Conservation (phyloP, 805 yeast genomes). For the Monosporozyma yasuniensis region DNA sequence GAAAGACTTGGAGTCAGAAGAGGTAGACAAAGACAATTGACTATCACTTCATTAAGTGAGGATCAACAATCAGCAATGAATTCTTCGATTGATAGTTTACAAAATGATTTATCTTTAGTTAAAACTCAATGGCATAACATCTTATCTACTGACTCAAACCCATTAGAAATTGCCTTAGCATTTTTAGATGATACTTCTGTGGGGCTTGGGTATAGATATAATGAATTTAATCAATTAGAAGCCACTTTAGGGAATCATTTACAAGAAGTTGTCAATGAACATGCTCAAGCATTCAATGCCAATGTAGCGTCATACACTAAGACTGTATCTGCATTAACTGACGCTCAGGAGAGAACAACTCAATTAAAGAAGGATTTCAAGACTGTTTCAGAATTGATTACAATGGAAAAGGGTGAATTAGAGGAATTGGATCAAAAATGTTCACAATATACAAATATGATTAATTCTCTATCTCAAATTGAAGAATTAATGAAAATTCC, state of each 20-base stretch:
- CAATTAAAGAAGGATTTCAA: slow-evolving; percentile 42
- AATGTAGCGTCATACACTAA: slow-evolving; percentile 77
- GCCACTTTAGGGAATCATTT: slow-evolving; percentile 48
- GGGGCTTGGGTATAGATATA: slow-evolving; percentile 71
- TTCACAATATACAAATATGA: slow-evolving; percentile 52
- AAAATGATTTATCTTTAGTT: slow-evolving; percentile 26
- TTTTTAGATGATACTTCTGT: slow-evolving; percentile 80
- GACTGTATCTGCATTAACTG: slow-evolving; percentile 52
- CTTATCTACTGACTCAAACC: slow-evolving; percentile 52
- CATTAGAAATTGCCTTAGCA: slow-evolving; percentile 76
- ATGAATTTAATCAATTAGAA: slow-evolving; percentile 57
- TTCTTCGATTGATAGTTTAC: slow-evolving; percentile 22
- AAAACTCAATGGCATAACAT: slow-evolving; percentile 43
- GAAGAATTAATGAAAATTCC: slow-evolving; percentile 53
- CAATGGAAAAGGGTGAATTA: slow-evolving; percentile 46
- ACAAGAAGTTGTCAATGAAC: slow-evolving; percentile 65
- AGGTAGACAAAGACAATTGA: slow-evolving; percentile 23
- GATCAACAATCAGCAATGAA: slow-evolving; percentile 25
- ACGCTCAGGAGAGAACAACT: slow-evolving; percentile 52
- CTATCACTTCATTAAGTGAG: slow-evolving; percentile 23
- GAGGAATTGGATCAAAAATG: slow-evolving; percentile 59
- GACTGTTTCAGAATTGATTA: slow-evolving; percentile 41
- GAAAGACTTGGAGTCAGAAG: slow-evolving; percentile 6
- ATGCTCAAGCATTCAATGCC: slow-evolving; percentile 76
- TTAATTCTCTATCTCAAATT: slow-evolving; percentile 61